phyloP scores from a whole-genome alignment of 495 filamentous ascomycete genomes.

The Penicillium pancosmium region DNA sequence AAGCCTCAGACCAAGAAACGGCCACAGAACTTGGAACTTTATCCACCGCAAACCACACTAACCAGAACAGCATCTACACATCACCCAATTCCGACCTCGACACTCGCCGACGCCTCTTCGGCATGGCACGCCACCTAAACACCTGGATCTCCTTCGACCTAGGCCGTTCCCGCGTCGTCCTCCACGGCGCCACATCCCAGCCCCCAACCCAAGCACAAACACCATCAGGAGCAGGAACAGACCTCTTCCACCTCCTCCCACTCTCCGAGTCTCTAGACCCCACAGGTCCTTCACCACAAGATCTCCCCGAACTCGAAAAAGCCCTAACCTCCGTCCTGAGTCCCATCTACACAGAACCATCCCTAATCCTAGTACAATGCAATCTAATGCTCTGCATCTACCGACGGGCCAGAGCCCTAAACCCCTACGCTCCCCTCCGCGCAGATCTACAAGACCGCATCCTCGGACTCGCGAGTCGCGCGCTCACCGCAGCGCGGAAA shows the following conservation, averaged over 20 bases:
- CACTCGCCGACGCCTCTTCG: conserved; percentile 46
- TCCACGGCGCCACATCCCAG: conserved; percentile 45
- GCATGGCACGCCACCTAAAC: conserved; percentile 54
- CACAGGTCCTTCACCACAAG: conserved; percentile 33
- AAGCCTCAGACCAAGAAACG: conserved; percentile 30
- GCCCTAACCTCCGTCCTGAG: conserved; percentile 42
- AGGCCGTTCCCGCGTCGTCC: conserved; percentile 51
- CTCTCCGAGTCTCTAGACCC: conserved; percentile 50
- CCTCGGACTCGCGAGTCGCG: conserved; percentile 35
- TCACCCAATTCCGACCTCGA: conserved; percentile 33
- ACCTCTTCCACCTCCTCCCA: conserved; percentile 48
- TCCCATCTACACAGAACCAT: conserved; percentile 38
- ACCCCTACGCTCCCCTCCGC: conserved; percentile 37
- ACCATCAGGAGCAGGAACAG: conserved; percentile 12
- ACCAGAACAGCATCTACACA: conserved; percentile 7
- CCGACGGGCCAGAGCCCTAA: conserved; percentile 50
- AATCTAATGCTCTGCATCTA: conserved; percentile 57
- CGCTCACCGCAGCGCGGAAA: conserved; percentile 40
- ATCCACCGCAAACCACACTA: conserved; percentile 19
- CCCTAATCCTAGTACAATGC: conserved; percentile 49
- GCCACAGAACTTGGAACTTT: conserved; percentile 13
- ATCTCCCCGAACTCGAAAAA: conserved; percentile 38
- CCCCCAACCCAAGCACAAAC: conserved; percentile 16
- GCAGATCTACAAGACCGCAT: conserved; percentile 37
- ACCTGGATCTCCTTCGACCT: conserved; percentile 57